A percentile compares a stretch with the other conserved stretches of the same genome.
phyloP scores from a whole-genome alignment of 2,329 filamentous ascomycete genomes.

The Fusarium sarcochroum region DNA sequence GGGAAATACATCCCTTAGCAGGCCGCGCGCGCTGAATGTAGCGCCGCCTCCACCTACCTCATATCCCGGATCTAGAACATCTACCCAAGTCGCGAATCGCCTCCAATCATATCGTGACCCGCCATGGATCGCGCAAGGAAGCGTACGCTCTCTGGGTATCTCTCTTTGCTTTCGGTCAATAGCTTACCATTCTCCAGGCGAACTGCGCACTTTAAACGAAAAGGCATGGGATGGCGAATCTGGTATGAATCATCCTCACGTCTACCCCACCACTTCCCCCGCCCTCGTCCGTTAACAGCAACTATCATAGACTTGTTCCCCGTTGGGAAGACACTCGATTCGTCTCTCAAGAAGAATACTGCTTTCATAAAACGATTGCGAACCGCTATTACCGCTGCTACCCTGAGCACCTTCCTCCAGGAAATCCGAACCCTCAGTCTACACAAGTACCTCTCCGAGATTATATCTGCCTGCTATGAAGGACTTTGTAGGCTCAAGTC shows the following conservation, averaged over 20 bases:
- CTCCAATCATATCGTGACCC: conserved; percentile 53
- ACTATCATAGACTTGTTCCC: conserved; percentile 77
- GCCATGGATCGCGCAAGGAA: conserved; percentile 76
- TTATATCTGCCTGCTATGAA: conserved; percentile 95
- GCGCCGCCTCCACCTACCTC: conserved; percentile 51
- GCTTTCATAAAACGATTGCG: conserved; percentile 97
- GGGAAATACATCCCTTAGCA: conserved; percentile 61
- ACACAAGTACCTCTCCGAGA: conserved; percentile 97
- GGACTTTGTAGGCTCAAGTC: conserved; percentile 92
- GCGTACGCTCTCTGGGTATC: conserved; percentile 60
- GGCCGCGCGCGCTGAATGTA: conserved; percentile 63
- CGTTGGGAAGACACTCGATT: conserved; percentile 86
- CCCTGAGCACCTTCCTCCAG: conserved; percentile 85
- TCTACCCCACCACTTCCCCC: conserved; percentile 35
- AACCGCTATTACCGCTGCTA: conserved; percentile 86
- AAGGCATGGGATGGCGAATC: conserved; percentile 90
- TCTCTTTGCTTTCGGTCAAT: neutral
- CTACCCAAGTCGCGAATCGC: conserved; percentile 46
- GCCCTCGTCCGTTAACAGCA: conserved; percentile 36
- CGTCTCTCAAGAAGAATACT: conserved; percentile 97
- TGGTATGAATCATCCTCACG: conserved; percentile 67
- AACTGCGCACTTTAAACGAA: conserved; percentile 90
- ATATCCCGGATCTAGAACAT: conserved; percentile 35
- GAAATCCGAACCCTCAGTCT: conserved; percentile 92
- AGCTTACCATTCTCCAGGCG: conserved; percentile 69